Percentiles rank a stretch among this genome's conserved stretches.
These are phyloP conservation scores for Vishniacozyma victoriae DNA, from an alignment of 768 basidiomycete species.

Conservation along the genomic window DNA sequence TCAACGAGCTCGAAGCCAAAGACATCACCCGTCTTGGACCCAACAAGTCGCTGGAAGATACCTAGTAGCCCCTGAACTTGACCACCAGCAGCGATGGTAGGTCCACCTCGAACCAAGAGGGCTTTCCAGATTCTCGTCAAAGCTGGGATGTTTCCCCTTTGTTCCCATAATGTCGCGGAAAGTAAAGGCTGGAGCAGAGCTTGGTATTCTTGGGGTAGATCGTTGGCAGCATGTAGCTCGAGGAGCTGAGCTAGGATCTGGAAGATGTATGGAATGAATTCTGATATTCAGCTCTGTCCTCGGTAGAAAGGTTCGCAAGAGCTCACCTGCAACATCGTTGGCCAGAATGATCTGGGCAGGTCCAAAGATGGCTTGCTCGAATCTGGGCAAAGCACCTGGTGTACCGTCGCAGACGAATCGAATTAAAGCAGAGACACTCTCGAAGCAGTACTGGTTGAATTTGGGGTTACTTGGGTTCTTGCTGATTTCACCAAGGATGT, in stretches of 20 bases:
- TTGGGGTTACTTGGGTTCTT: slow-evolving; percentile 96
- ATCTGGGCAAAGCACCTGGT: slow-evolving; percentile 61
- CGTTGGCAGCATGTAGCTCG: slow-evolving; percentile 59
- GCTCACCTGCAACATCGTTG: slow-evolving; percentile 85
- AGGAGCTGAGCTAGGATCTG: slow-evolving; percentile 95
- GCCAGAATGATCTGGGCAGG: slow-evolving; percentile 83
- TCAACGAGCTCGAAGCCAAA: slow-evolving; percentile 89
- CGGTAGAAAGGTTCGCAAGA: neutral
- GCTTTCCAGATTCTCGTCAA: slow-evolving; percentile 81
- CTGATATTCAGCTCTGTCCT: slow-evolving; percentile 48
- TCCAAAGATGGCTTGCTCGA: slow-evolving; percentile 75
- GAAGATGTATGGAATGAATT: slow-evolving; percentile 96
- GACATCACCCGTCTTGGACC: slow-evolving; percentile 74
- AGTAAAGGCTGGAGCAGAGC: slow-evolving; percentile 73
- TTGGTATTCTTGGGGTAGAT: slow-evolving; percentile 71
- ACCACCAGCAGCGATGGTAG: slow-evolving; percentile 61
- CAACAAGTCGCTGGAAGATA: slow-evolving; percentile 85
- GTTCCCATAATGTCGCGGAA: slow-evolving; percentile 80
- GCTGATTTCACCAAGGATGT: slow-evolving; percentile 77
- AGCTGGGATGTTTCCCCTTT: slow-evolving; percentile 90
- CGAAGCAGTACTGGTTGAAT: slow-evolving; percentile 96
- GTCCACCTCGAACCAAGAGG: slow-evolving; percentile 66
- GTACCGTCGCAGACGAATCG: slow-evolving; percentile 78
- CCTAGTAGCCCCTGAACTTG: slow-evolving; percentile 76
- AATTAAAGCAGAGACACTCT: slow-evolving; percentile 89